Conservation (phyloP, 495 filamentous ascomycete genomes). For the Podospora fimiseda region DNA sequence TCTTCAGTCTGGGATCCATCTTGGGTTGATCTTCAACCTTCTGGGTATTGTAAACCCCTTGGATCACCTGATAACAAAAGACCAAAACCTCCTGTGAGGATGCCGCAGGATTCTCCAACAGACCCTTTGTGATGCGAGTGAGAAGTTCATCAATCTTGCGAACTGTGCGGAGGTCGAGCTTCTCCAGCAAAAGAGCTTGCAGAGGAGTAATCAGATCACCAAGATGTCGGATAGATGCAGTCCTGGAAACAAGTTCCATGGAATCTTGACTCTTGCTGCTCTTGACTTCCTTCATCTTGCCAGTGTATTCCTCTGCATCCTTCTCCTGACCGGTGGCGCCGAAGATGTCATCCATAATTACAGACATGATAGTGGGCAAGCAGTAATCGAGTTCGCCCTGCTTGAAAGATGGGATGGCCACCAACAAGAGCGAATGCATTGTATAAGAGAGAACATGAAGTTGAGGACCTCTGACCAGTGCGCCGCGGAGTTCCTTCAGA, state of each 20-base stretch:
- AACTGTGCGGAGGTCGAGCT: constrained; percentile 67
- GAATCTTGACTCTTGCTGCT: constrained; percentile 96
- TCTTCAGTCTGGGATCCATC: constrained; percentile 55
- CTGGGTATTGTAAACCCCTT: constrained; percentile 66
- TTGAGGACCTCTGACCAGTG: constrained; percentile 79
- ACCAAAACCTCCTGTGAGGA: constrained; percentile 71
- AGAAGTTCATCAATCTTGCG: constrained; percentile 89
- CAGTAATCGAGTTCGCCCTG: constrained; percentile 90
- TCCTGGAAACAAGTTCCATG: constrained; percentile 85
- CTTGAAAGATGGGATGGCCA: constrained; percentile 62
- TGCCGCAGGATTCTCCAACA: constrained; percentile 70
- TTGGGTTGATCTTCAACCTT: constrained; percentile 39
- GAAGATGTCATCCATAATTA: constrained; percentile 98
- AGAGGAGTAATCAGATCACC: constrained; percentile 69
- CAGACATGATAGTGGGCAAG: constrained; percentile 62
- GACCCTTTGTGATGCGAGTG: constrained; percentile 71
- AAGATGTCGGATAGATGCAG: constrained; percentile 66
- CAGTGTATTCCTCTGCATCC: constrained; percentile 90
- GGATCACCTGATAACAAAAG: constrained; percentile 90
- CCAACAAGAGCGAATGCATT: constrained; percentile 82
- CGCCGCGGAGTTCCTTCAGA: constrained; percentile 80
- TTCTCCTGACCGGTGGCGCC: constrained; percentile 95
- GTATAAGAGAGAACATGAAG: constrained; percentile 94
- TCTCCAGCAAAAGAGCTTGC: constrained; percentile 70
- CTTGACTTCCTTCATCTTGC: constrained; percentile 95